These are phyloP conservation scores for Tetrahymena elliotti DNA, from an alignment of 73 alveolate species.

Conservation along the genomic window DNA sequence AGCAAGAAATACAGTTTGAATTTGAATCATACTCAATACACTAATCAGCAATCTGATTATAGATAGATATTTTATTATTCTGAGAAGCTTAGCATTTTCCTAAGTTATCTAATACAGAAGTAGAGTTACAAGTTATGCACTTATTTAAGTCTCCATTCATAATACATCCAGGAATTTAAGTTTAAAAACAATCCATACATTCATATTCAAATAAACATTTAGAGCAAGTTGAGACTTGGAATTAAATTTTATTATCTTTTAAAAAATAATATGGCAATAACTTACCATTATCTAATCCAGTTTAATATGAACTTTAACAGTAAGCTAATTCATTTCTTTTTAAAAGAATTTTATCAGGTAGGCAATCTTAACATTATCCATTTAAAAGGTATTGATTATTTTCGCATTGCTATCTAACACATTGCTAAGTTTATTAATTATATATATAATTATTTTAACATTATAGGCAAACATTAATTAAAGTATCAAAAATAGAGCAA, in stretches of 20 bases:
- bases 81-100: background rate
- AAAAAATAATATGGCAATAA: background rate
- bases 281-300: background rate
- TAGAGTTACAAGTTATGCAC: background rate
- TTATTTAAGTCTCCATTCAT: background rate
- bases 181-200: background rate
- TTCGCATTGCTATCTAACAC: background rate
- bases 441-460: background rate
- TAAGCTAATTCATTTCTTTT: no score
- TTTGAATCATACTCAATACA: background rate
- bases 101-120: background rate
- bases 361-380: background rate
- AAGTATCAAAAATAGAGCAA: background rate
- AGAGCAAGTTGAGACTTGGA: background rate
- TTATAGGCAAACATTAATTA: background rate
- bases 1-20: background rate
- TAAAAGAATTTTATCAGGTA: background rate
- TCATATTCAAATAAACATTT: background rate
- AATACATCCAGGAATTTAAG: background rate
- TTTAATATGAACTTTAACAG: background rate
- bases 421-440: no score
- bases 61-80: background rate
- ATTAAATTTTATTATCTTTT: no score
- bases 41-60: background rate
- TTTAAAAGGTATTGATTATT: no score